A percentile compares a stretch with the other conserved stretches of the same genome.
Evolutionary conservation across 805 yeast genomes (phyloP).

Genomic region (Starmerella sirachaensis): DNA sequence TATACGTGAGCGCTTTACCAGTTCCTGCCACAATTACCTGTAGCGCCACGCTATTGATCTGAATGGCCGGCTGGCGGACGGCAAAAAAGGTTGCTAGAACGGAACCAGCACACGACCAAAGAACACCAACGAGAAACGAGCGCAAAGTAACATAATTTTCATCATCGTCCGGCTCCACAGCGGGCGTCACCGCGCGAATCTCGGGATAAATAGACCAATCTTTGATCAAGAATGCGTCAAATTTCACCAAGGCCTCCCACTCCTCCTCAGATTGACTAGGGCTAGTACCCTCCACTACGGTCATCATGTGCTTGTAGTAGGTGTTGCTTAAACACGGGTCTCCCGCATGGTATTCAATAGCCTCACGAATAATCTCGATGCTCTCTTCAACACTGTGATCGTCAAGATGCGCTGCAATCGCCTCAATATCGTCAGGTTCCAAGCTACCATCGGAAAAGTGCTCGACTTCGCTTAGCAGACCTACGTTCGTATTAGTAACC

Average conservation of each 20-base stretch:
- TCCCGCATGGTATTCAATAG: conserved; percentile 33
- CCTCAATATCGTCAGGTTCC: conserved; percentile 13
- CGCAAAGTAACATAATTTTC: conserved; percentile 37
- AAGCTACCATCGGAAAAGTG: conserved; percentile 8
- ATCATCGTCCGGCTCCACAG: conserved; percentile 34
- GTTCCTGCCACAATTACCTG: conserved; percentile 51
- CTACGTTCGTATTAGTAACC: conserved; percentile 5
- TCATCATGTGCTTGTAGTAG: conserved; percentile 30
- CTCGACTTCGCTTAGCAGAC: conserved; percentile 3
- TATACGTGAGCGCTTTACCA: conserved; percentile 35
- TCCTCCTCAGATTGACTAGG: conserved; percentile 18
- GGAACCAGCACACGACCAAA: conserved; percentile 43
- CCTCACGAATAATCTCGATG: conserved; percentile 31
- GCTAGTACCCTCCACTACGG: conserved; percentile 18
- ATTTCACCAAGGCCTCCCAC: conserved; percentile 20
- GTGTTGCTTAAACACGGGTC: conserved; percentile 38
- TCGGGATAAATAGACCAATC: conserved; percentile 49
- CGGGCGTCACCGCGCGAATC: conserved; percentile 44
- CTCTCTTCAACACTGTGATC: conserved; percentile 30
- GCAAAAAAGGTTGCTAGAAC: conserved; percentile 33
- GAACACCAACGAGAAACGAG: conserved; percentile 38
- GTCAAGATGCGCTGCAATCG: conserved; percentile 18
- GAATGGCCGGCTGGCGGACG: conserved; percentile 43
- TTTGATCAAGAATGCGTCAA: conserved; percentile 35
- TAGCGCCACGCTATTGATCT: conserved; percentile 40